phyloP scores from a whole-genome alignment of 2,329 filamentous ascomycete species.

The Trichoderma simmonsii region DNA sequence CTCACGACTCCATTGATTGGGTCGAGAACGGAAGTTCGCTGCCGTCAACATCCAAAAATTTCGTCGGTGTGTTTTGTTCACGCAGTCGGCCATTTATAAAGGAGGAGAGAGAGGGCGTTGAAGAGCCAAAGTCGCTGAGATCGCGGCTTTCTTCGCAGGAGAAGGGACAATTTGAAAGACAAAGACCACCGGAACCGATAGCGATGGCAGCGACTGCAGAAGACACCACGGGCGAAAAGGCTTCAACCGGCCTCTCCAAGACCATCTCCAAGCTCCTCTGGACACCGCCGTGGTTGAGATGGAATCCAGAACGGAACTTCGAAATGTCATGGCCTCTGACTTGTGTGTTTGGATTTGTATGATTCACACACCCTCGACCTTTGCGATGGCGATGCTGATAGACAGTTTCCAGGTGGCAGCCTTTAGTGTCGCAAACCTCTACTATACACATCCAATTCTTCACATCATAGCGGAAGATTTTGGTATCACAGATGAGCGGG shows the following conservation, averaged over 20 bases:
- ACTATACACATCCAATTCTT: conserved; percentile 77
- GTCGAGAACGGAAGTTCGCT: neutral
- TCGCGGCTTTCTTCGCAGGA: neutral
- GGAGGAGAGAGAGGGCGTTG: neutral
- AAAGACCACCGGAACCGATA: neutral
- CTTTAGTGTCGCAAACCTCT: conserved; percentile 76
- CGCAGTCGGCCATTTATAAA: neutral
- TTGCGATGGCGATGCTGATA: neutral
- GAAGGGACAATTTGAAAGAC: neutral
- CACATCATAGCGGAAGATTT: conserved; percentile 73
- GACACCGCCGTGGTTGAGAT: conserved; percentile 16
- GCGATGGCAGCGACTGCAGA: neutral
- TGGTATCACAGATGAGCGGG: conserved; percentile 64
- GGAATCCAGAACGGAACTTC: conserved; percentile 5
- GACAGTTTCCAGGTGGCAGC: conserved; percentile 35
- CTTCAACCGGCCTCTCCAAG: neutral
- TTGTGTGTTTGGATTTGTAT: conserved; percentile 10
- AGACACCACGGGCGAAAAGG: neutral
- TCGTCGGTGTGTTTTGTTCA: neutral
- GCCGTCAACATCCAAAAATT: neutral
- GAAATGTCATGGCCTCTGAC: conserved; percentile 13
- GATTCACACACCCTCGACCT: neutral
- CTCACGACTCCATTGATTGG: neutral
- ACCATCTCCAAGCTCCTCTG: neutral
- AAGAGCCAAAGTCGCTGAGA: neutral